Evolutionary conservation across 495 filamentous ascomycete genomes (phyloP), one percentile per base, ranked within the genome.

Genomic region (Neurospora sp.): DNA sequence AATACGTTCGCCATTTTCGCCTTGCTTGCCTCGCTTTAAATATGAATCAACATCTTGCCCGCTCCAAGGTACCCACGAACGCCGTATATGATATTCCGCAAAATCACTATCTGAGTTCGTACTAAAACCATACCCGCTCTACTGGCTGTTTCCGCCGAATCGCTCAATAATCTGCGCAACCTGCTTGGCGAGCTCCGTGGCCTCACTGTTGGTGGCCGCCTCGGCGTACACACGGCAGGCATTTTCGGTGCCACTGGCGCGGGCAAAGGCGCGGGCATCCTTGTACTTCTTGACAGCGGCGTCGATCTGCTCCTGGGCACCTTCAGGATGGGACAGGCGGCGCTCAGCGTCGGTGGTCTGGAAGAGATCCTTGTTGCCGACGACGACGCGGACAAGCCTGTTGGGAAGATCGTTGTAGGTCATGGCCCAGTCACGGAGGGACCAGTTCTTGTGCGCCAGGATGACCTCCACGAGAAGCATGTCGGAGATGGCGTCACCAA

Each of bases 321-420:
- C 91, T 3, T 86, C 81, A 3, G 96, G 96, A 68, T 89, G 89
- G 76, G 92, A 90, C 3, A 99, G 89, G 77, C 89, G 90, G 72
- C 96, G 88, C 86, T 99, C 96, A 2, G 96, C 96, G 72, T 98
- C 94, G 3, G 92, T 93, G 5, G 94, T 91, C 81, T 90, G 89
- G 88, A 97, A 99, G 69, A 92, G 87, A 72, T 90, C 91, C 75
- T 96, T 91, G 81, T 98, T 90, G 44, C 84, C 86, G 71, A 98
- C 96, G 79, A 95, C 92, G 73, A 98, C 93, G 35, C 94, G 92
- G 40, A 94, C 91, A 8, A 99, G 90, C n/a, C 94, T 89, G 79
- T 97, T 98, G 48, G 96, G 96, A 3, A 98, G 90, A 79, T 99
- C 96, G n/a, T 88, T 90, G 84, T 99, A 99, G 4, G 94, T 98